Conservation (phyloP, 805 yeast genomes). For the Brettanomyces nanus region DNA sequence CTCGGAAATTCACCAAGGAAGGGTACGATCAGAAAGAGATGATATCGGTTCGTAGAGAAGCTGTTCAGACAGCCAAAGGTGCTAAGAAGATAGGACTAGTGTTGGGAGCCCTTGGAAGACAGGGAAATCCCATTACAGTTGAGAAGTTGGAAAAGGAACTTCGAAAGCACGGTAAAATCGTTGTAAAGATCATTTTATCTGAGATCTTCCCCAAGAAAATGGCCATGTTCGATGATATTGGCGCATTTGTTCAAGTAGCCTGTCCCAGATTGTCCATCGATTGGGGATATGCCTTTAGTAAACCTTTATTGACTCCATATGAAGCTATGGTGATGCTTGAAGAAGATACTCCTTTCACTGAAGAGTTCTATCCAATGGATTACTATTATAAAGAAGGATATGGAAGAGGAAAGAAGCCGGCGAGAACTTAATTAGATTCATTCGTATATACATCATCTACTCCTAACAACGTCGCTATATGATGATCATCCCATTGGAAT, state of each 20-base stretch:
- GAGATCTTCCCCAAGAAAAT: conserved; percentile 92
- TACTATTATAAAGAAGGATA: conserved; percentile 86
- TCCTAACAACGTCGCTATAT: conserved; percentile 66
- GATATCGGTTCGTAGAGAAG: conserved; percentile 64
- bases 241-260: conserved; percentile 94
- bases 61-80: conserved; percentile 51
- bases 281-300: conserved; percentile 97
- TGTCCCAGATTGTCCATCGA: conserved; percentile 94
- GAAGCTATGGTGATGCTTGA: conserved; percentile 89
- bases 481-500: conserved; percentile 48
- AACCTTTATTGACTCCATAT: conserved; percentile 89
- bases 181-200: conserved; percentile 75
- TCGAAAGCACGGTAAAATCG: conserved; percentile 46
- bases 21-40: conserved; percentile 81
- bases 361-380: conserved; percentile 85
- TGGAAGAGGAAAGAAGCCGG: conserved; percentile 79
- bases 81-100: conserved; percentile 75
- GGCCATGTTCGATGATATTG: conserved; percentile 87
- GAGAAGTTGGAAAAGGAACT: conserved; percentile 54
- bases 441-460: conserved; percentile 33
- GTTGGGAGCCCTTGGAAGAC: conserved; percentile 91
- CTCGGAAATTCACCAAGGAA: conserved; percentile 83
- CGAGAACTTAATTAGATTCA: too few species aligned
- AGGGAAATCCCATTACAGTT: conserved; percentile 79
- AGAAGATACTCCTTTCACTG: conserved; percentile 58